A percentile compares a stretch with the other conserved stretches of the same genome.
These are phyloP conservation scores for Nicotiana benthamiana DNA, from an alignment of 257 asterid species.

Conservation along the genomic window DNA sequence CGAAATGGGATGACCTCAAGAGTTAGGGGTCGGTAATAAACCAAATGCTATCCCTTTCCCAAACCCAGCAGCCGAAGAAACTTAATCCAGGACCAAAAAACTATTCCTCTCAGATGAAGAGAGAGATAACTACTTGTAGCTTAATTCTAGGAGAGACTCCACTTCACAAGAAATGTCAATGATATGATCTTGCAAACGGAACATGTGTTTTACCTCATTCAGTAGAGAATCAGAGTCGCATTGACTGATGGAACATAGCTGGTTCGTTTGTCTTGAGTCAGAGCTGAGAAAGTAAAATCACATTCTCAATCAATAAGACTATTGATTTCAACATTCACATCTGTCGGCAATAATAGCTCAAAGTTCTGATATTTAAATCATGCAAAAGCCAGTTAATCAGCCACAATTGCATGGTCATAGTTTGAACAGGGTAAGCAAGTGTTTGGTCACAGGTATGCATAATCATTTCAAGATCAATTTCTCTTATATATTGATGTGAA, in stretches of 20 bases:
- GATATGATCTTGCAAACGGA: background rate
- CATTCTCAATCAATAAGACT: slow-evolving; percentile 18
- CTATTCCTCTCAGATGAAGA: background rate
- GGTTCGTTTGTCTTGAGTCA: slow-evolving; percentile 84
- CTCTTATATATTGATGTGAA: background rate
- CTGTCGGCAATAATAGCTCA: background rate
- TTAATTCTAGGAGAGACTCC: background rate
- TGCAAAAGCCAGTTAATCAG: background rate
- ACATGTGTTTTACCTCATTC: slow-evolving; percentile 60
- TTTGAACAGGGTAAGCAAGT: slow-evolving; percentile 1
- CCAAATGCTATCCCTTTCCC: background rate
- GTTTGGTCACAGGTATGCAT: background rate
- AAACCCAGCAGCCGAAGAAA: background rate
- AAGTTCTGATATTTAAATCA: background rate
- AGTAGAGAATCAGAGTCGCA: slow-evolving; percentile 87
- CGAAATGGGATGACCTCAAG: background rate
- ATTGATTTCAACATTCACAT: background rate
- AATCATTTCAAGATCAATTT: background rate
- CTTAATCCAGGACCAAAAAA: background rate
- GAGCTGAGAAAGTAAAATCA: slow-evolving; percentile 48
- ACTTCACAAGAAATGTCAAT: background rate
- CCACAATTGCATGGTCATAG: background rate
- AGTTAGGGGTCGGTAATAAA: background rate
- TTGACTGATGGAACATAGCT: slow-evolving; percentile 90
- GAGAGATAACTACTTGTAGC: slow-evolving; percentile 5